phyloP scores from a whole-genome alignment of 164 flowering plant genomes.

The Akebia trifoliata region DNA sequence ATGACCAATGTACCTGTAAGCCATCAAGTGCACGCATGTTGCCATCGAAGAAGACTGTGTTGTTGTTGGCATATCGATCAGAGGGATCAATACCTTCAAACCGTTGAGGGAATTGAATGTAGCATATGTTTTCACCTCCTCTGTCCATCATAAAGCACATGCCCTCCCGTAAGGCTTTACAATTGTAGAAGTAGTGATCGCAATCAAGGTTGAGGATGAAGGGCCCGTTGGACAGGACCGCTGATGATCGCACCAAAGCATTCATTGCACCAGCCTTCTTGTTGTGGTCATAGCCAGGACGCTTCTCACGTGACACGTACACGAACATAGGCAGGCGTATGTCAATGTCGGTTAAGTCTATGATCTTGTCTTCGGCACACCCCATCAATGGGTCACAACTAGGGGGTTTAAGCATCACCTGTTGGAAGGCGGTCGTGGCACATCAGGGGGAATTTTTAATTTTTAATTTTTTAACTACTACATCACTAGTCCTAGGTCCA shows the following conservation, averaged over 20 bases:
- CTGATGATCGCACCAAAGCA: constrained; percentile 63
- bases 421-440: too few relatives aligned
- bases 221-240: constrained; percentile 70
- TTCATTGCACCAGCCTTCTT: constrained; percentile 96
- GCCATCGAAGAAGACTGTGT: constrained; percentile 82
- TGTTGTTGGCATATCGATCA: constrained; percentile 80
- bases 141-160: constrained; percentile 93
- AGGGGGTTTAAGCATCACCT: constrained; percentile 89
- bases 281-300: constrained; percentile 45
- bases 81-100: constrained; percentile 89
- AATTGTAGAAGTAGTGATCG: constrained; percentile 74
- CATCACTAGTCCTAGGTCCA: too few relatives aligned
- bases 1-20: constrained; percentile 41
- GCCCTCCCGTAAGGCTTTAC: constrained; percentile 70
- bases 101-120: constrained; percentile 82
- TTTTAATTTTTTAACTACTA: too few relatives aligned
- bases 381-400: constrained; percentile 36
- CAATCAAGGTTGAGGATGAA: constrained; percentile 80
- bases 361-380: constrained; percentile 20
- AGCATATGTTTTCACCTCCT: constrained; percentile 75
- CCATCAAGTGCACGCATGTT: constrained; percentile 92
- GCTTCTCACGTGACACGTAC: constrained; percentile 35
- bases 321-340: constrained; percentile 35
- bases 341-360: constrained; percentile 29
- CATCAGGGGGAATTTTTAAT: too few relatives aligned